Percentiles rank a stretch among this genome's conserved stretches.
Evolutionary conservation across 257 asterid genomes (phyloP).

Genomic region (Ilex aquifolium): DNA sequence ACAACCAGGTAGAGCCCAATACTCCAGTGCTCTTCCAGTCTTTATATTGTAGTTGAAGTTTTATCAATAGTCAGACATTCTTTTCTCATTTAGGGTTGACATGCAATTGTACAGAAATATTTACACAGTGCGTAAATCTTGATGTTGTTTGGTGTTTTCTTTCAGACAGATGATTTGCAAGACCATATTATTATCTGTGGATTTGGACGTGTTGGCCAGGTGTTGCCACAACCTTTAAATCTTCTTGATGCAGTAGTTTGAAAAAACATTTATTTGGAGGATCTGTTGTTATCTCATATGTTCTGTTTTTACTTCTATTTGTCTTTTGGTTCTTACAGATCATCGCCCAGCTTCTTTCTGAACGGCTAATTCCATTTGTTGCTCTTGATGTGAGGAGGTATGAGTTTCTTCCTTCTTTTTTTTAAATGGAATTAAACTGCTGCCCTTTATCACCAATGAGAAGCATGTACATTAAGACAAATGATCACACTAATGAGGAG

Average conservation of each 20-base stretch:
- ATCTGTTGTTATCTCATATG: constrained; percentile 1
- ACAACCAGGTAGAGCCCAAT: no score
- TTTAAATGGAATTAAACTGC: no score
- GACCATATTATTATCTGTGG: constrained; percentile 97
- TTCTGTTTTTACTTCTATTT: constrained; percentile 17
- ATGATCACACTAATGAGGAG: no score
- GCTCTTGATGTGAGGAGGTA: constrained; percentile 99
- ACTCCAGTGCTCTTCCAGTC: no score
- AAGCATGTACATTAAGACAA: no score
- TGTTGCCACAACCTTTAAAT: constrained; percentile 14
- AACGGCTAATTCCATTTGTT: constrained; percentile 95
- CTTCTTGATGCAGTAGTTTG: constrained; percentile 6
- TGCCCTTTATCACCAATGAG: no score
- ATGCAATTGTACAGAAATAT: not conserved
- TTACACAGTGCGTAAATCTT: constrained; percentile 3
- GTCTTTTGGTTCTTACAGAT: constrained; percentile 40
- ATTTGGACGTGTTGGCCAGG: constrained; percentile 99
- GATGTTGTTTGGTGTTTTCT: constrained; percentile 9
- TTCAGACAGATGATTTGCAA: constrained; percentile 98
- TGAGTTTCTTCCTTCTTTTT: constrained; percentile 1
- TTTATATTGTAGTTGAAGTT: no score
- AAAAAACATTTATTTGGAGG: constrained; percentile 1
- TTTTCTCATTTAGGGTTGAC: not conserved
- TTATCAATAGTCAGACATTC: no score
- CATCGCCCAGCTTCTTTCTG: constrained; percentile 99